A percentile compares a stretch with the other conserved stretches of the same genome.
Evolutionary conservation across 257 asterid species (phyloP).

Genomic region (Scutellaria barbata): DNA sequence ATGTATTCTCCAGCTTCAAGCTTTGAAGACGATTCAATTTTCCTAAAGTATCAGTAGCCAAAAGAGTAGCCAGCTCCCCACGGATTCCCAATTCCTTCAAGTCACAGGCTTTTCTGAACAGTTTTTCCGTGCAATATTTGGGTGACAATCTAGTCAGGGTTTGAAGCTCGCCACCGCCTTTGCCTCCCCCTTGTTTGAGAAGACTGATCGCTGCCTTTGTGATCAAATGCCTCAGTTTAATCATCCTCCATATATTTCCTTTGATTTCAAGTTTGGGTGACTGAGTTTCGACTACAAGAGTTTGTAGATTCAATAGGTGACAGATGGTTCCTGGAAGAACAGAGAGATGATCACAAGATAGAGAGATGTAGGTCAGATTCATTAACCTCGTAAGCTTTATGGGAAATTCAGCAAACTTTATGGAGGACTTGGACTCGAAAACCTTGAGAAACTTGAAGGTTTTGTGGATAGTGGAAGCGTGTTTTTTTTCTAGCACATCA

Average conservation of each 20-base stretch:
- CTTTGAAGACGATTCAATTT: too few species aligned
- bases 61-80: not conserved
- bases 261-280: slow-evolving; percentile 3
- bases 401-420: slow-evolving; percentile 42
- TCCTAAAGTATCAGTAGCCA: too few species aligned
- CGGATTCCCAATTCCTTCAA: slow-evolving; percentile 22
- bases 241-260: slow-evolving; percentile 34
- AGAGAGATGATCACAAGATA: slow-evolving; percentile 20
- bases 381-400: slow-evolving; percentile 18
- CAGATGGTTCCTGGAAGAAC: slow-evolving; percentile 42
- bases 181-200: not conserved
- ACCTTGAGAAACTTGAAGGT: slow-evolving; percentile 26
- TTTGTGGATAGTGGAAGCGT: too few species aligned
- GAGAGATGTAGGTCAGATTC: slow-evolving; percentile 48
- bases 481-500: too few species aligned
- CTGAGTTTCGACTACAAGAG: slow-evolving; percentile 35
- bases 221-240: too few species aligned
- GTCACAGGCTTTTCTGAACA: not conserved
- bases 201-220: too few species aligned
- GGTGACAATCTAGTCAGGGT: slow-evolving; percentile 23
- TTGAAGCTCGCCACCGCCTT: slow-evolving; percentile 16
- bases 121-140: not conserved
- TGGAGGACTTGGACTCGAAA: slow-evolving; percentile 32
- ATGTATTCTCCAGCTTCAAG: too few species aligned
- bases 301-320: slow-evolving; percentile 45